Base-by-base conservation (phyloP, 2,329 filamentous ascomycete genomes). In the Trichoderma polysporum region DNA sequence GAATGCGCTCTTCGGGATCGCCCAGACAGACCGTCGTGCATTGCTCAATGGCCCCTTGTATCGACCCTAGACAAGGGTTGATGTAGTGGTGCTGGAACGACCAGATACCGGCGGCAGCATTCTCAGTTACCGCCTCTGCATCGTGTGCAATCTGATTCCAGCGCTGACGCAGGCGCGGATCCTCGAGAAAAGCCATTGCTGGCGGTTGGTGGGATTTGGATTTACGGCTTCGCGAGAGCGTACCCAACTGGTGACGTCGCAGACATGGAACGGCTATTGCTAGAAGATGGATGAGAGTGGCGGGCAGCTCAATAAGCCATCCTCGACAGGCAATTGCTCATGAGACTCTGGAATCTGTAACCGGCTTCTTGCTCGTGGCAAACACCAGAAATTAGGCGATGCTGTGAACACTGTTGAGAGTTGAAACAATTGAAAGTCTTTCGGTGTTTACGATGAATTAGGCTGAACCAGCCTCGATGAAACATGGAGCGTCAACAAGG, bases 141-240 rank as follows among this genome's bases (percentile, higher is more conserved):
- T 94, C 97, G 72, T 95, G 91, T 7, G 92, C 90, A 76, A 97
- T 90, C 76, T 95, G 92, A 77, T 97, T 96, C 86, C 97, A 92
- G 73, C 92, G 93, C 79, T 97, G 93, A 71, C 94, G 92, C 78
- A 97, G 88, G 74, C 94, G 91, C 69, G 94, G 94, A 79, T 97
- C 94, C 75, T 90, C 87, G 71, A 90, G 82, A 71, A 90, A 88
- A 63, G 85, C 81, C 86, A 88, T 88, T 69, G 62, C 76, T 69
- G 69, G 72, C 60, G 69, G 70, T 68, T 68, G 70, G 29, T 33
- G 37, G 50, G n/a, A 12, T 19, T 12, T 22, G n/a, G 57, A 15
- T 33, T 61, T 54, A 37, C 31, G 39, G 56, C 27, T 22, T 15
- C 25, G 54, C 29, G 22, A 17, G 25, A 19, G 39, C 61, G 54